phyloP scores from a whole-genome alignment of 352 stramenopile genomes.

The Phytophthora syringae region DNA sequence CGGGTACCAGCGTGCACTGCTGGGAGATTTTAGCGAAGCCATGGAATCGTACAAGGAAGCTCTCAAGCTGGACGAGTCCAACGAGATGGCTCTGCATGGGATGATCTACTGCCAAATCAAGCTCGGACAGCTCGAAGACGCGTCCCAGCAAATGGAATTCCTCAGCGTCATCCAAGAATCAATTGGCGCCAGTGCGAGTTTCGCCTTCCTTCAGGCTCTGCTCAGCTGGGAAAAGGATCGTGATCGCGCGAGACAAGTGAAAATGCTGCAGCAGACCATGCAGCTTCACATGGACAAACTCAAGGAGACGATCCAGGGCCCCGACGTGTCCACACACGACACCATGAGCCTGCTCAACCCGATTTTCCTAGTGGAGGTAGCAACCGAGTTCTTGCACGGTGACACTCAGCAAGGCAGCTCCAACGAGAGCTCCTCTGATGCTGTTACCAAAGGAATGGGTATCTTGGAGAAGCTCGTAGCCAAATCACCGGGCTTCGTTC shows the following conservation, averaged over 20 bases:
- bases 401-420: conserved; percentile 34
- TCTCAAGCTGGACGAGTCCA: conserved; percentile 87
- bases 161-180: conserved; percentile 90
- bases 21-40: conserved; percentile 79
- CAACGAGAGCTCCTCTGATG: conserved; percentile 16
- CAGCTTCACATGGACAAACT: conserved; percentile 87
- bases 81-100: conserved; percentile 88
- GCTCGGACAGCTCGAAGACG: conserved; percentile 87
- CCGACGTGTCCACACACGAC: conserved; percentile 74
- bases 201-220: conserved; percentile 88
- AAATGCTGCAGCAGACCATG: conserved; percentile 78
- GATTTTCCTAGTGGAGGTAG: conserved; percentile 90
- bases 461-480: conserved; percentile 83
- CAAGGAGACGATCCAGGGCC: conserved; percentile 65
- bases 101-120: conserved; percentile 95
- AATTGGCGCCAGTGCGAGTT: conserved; percentile 76
- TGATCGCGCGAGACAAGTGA: conserved; percentile 69
- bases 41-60: conserved; percentile 90
- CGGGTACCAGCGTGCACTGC: conserved; percentile 77
- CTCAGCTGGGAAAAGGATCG: conserved; percentile 84
- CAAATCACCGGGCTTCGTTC: conserved; percentile 85
- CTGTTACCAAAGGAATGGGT: conserved; percentile 49
- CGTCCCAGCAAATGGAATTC: conserved; percentile 93
- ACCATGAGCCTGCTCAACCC: conserved; percentile 86
- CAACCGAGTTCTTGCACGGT: conserved; percentile 75